Percentiles rank a stretch among this genome's conserved stretches.
These are phyloP conservation scores for Lotus japonicus DNA, from an alignment of 306 rosid species.

Conservation along the genomic window DNA sequence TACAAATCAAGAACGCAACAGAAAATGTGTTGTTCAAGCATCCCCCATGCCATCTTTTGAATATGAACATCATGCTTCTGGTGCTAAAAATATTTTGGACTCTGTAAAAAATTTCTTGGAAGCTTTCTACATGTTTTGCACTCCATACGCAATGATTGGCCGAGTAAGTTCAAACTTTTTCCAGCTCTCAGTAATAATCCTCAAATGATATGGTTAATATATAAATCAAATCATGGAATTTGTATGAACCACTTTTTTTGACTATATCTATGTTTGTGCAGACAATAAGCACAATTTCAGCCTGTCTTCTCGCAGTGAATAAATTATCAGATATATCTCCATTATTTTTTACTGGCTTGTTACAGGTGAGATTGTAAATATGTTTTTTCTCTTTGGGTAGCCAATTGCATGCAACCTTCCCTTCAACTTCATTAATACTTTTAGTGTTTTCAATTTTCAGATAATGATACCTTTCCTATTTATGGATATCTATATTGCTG, in stretches of 20 bases:
- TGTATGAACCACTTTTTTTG: not conserved
- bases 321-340: conserved; percentile 63
- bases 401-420: not conserved
- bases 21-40: conserved; percentile 34
- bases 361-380: conserved; percentile 49
- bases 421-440: not conserved
- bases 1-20: not conserved
- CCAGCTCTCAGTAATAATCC: not conserved
- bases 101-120: conserved; percentile 26
- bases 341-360: conserved; percentile 52
- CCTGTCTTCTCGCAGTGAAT: conserved; percentile 62
- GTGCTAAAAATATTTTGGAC: conserved; percentile 21
- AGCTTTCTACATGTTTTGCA: conserved; percentile 65
- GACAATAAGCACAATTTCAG: conserved; percentile 69
- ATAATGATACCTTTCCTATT: conserved; percentile 61
- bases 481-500: conserved; percentile 72
- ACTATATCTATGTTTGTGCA: conserved; percentile 19
- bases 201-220: not conserved
- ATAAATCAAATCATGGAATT: not conserved
- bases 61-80: conserved; percentile 40
- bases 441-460: conserved; percentile 26
- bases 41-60: conserved; percentile 42
- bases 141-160: conserved; percentile 74
- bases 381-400: not conserved
- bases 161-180: conserved; percentile 45